Percentiles rank a stretch among this genome's conserved stretches.
phyloP scores from a whole-genome alignment of 2,329 filamentous ascomycete genomes.

The Bisporella sp. region DNA sequence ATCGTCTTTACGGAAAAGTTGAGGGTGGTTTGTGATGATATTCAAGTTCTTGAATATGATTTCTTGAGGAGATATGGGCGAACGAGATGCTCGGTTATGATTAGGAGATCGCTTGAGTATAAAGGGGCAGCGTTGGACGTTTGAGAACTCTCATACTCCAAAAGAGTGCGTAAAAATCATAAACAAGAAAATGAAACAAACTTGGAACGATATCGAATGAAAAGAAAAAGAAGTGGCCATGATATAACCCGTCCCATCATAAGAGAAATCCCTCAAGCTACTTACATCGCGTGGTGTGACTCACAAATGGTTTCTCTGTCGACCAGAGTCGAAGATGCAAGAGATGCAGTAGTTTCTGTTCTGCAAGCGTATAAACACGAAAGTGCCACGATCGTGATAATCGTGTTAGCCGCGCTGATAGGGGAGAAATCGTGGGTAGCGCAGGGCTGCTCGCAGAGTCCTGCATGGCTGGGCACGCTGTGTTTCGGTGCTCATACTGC shows the following conservation, averaged over 20 bases:
- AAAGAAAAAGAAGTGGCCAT: conserved; percentile 1
- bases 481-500: neutral
- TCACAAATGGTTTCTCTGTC: conserved; percentile 2
- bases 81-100: neutral
- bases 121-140: neutral
- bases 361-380: conserved; percentile 18
- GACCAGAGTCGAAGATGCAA: neutral
- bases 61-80: neutral
- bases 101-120: neutral
- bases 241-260: conserved; percentile 13
- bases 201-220: neutral
- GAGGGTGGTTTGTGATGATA: neutral
- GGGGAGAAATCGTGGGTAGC: neutral
- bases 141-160: neutral
- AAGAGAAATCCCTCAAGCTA: conserved; percentile 6
- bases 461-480: neutral
- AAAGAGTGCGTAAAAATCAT: neutral
- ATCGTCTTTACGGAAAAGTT: conserved; percentile 9
- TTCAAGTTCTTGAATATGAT: neutral
- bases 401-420: conserved; percentile 1
- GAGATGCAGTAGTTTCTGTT: conserved; percentile 8
- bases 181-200: neutral
- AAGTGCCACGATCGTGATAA: conserved; percentile 16
- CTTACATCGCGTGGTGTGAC: conserved; percentile 7
- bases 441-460: neutral